Evolutionary conservation across 345 rosid species (phyloP), one percentile per base, ranked within the genome.

Genomic region (Pelargonium nanum): DNA sequence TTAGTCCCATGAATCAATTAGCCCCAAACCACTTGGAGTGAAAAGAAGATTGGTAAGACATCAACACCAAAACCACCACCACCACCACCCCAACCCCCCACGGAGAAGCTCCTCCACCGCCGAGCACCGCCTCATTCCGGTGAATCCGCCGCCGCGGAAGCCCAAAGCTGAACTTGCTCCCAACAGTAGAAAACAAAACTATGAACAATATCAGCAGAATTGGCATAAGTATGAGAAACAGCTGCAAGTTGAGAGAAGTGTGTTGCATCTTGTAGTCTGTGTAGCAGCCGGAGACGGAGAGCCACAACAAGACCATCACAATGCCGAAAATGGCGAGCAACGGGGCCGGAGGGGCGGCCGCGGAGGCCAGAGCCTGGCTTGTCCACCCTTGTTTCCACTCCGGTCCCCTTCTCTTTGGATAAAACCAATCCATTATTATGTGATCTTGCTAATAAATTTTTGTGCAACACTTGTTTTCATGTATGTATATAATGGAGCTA

Each of bases 351-450:
- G 81, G 85, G 1, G 62, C 4, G 0, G 86, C 76, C 25, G 72
- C 9, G 4, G 89, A 77, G 24, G 70, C 21, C 53, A 75, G 8
- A 34, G 81, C 74, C 51, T 74, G 76, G 59, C 66, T 67, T 32
- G 75, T 48, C 86, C 85, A 77, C 13, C 84, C 79, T 17, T 73
- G 81, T 70, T 81, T 84, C 84, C 86, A 79, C 26, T 77, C 71
- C 1, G 83, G 85, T 26, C 81, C 85, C 59, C 84, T 77, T 75
- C 85, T 79, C 58, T 22, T 75, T 0, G 81, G 71, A 53, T 78
- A 68, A 2, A 75, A 53, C 86, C 84, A 79, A n/a, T 84, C 89
- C 86, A 77, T 80, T 40, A n/a, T n/a, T n/a, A n/a, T n/a, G n/a
- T n/a, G n/a, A n/a, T n/a, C n/a, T n/a, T n/a, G n/a, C n/a, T n/a